Evolutionary conservation across 2,329 filamentous ascomycete genomes (phyloP), one percentile per base, ranked within the genome.

Genomic region (Seiridium unicorne): DNA sequence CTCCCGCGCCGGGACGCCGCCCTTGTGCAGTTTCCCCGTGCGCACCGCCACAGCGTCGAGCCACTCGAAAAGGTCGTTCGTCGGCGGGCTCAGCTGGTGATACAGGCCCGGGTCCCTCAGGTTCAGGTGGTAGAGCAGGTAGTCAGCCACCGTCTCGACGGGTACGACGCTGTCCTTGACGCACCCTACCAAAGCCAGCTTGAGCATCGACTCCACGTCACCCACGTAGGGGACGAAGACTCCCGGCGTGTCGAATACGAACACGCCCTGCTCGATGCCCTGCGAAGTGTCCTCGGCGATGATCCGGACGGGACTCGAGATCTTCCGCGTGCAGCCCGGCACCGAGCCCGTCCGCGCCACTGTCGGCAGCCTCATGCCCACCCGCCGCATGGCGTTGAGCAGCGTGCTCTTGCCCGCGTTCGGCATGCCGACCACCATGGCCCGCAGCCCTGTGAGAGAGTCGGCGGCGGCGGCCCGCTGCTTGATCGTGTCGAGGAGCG

Each of bases 391-490:
- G 13, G 88, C 85, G 74, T 99, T 99, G 47, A 99, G 85, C n/a
- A 99, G 81, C 1, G 93, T 93, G 51, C 92, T 96, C 77, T 99
- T 99, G 42, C 95, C 95, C 0, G 97, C 92, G 72, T 99, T 99
- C 42, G 95, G 95, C 93, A 99, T 97, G 59, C 95, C 95, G 11
- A 98, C 93, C 1, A 98, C 86, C 73, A 99, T 84, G 60, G 93
- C 85, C 54, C 93, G 86, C 66, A 92, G 84, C n/a, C 93, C 93
- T 6, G 91, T 88, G n/a, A 98, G 77, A 31, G 84, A 85, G 66
- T 87, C 80, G 36, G 74, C 72, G 34, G 76, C 71, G n/a, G 69
- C 64, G 32, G 83, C 82, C 62, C 84, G 78, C 3, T 76, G 69
- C 61, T 81, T 82, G 59, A 87, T 77, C 59, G 79, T 78, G 1